These are phyloP conservation scores for Vitis labrusca DNA, from an alignment of 164 flowering plant species.

Conservation along the genomic window DNA sequence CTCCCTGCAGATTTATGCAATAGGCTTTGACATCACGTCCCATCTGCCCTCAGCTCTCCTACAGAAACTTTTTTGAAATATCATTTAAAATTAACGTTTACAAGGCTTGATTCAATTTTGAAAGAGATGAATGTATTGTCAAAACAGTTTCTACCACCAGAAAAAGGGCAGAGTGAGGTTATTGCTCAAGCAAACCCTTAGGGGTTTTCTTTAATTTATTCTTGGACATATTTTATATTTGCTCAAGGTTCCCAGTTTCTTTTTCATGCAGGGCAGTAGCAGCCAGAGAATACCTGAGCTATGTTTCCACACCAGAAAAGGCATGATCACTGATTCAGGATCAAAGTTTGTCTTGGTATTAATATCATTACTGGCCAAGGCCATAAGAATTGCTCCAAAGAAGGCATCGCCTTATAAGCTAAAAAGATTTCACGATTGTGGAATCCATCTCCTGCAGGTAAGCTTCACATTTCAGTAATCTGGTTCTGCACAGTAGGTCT, in stretches of 20 bases:
- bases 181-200: too few species aligned
- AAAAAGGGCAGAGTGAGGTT: too few species aligned
- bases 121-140: too few species aligned
- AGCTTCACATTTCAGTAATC: too few species aligned
- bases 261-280: conserved; percentile 25
- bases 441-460: too few species aligned
- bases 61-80: too few species aligned
- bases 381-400: background rate
- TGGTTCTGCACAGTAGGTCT: too few species aligned
- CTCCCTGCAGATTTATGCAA: background rate
- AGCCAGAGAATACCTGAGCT: conserved; percentile 24
- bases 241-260: background rate
- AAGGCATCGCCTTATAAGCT: background rate
- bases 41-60: background rate
- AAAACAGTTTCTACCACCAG: too few species aligned
- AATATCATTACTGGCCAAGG: background rate
- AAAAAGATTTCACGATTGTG: too few species aligned
- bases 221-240: background rate
- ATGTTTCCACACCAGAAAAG: background rate
- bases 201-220: background rate
- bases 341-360: background rate
- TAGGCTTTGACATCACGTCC: background rate
- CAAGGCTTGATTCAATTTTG: too few species aligned
- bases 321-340: background rate
- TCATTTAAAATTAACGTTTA: too few species aligned